These are phyloP conservation scores for Sporobolomyces pararoseus DNA, from an alignment of 768 basidiomycete genomes.

Conservation along the genomic window DNA sequence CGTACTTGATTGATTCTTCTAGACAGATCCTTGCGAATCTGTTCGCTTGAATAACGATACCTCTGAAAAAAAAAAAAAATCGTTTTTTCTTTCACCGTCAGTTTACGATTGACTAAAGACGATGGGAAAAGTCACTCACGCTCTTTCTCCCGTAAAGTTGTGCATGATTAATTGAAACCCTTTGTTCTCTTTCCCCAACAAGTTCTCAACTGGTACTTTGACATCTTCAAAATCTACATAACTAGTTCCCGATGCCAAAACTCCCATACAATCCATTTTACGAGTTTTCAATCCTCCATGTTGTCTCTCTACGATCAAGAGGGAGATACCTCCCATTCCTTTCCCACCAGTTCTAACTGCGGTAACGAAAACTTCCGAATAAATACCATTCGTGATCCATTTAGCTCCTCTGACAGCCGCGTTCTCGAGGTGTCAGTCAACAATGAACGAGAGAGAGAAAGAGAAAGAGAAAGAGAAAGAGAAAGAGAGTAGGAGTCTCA, in stretches of 20 bases:
- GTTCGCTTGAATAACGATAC: slow-evolving; percentile 43
- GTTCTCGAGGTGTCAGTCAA: no score
- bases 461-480: not conserved
- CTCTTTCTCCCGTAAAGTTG: slow-evolving; percentile 34
- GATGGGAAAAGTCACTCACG: not conserved
- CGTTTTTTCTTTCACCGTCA: no score
- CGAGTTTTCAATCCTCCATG: slow-evolving; percentile 34
- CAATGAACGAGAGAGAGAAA: not conserved
- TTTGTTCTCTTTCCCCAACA: slow-evolving; percentile 45
- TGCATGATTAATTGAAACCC: slow-evolving; percentile 45
- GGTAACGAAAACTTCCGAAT: slow-evolving; percentile 37
- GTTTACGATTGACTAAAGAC: no score
- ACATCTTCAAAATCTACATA: slow-evolving; percentile 44
- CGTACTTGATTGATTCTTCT: slow-evolving; percentile 41
- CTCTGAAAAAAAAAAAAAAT: no score
- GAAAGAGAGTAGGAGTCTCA: not conserved
- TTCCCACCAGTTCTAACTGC: slow-evolving; percentile 42
- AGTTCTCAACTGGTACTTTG: slow-evolving; percentile 45
- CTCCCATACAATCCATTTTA: slow-evolving; percentile 41
- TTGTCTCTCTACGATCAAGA: slow-evolving; percentile 44
- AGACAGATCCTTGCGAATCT: slow-evolving; percentile 41
- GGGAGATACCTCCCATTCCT: slow-evolving; percentile 43
- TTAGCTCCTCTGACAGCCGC: not conserved
- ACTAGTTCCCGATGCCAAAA: slow-evolving; percentile 40
- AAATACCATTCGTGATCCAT: slow-evolving; percentile 37